Evolutionary conservation across 371 early-diverging fungal species (phyloP), one percentile per base, ranked within the genome.

Genomic region (Mucor mucedo): DNA sequence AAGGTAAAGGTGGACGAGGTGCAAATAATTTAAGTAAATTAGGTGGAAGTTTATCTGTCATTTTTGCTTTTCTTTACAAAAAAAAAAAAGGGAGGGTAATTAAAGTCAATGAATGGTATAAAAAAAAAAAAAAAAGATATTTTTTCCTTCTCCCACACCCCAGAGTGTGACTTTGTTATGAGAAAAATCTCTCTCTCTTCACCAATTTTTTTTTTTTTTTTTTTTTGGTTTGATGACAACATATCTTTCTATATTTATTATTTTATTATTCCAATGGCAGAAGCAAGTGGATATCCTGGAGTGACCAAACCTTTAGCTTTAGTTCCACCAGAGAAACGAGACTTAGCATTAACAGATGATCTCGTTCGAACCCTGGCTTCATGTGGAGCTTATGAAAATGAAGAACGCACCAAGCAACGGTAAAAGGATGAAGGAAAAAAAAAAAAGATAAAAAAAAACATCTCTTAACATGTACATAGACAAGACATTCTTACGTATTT

Each of bases 11-110:
- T 44, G 98, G 97, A 39, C 98, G 89, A 38, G 98, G 97, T 6
- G 93, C 92, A 78, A 98, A 98, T 40, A 96, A 89, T 63, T 88
- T 87, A 16, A 94, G 75, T 47, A 98, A 83, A 73, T 95, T 89
- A 10, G 94, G 93, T 54, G 94, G 93, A 58, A 95, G 82, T 58
- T 80, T 84, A 67, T 89, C 88, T 11, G 90, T 91, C 91, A 93
- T 92, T 56, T 28, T 44, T 10, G 47, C 47, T 27, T n/a, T 47
- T 21, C 21, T 21, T 47, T 47, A 16, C 16, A 45, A 21, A 21
- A 21, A 21, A 21, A 21, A 5, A 21, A 21, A 47, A 21, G 8
- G 4, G 21, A 21, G 21, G 21, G 21, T 21, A 21, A 21, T 21
- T 21, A 21, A 21, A 21, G 21, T 21, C 21, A 47, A 47, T 21